These are phyloP conservation scores for Aspergillus incahuasiensis DNA, from an alignment of 495 filamentous ascomycete species.

Conservation along the genomic window DNA sequence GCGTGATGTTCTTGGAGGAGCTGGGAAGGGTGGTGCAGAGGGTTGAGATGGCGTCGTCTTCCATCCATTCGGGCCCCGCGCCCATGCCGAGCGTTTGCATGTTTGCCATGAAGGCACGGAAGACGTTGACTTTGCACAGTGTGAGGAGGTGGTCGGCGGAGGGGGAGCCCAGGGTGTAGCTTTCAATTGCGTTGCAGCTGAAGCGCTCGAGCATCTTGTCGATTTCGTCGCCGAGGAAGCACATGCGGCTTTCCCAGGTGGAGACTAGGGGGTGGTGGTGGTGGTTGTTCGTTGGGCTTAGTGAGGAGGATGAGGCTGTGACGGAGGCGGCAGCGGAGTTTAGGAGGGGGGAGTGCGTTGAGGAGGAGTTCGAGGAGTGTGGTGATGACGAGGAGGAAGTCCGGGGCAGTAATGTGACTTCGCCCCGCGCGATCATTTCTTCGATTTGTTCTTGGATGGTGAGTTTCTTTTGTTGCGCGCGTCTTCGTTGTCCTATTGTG, in stretches of 20 bases:
- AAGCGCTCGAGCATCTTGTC: conserved; percentile 20
- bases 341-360: not conserved
- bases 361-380: not conserved
- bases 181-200: conserved; percentile 26
- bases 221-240: conserved; percentile 2
- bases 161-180: conserved; percentile 28
- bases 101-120: conserved; percentile 31
- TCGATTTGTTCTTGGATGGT: conserved; percentile 1
- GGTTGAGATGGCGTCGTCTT: conserved; percentile 30
- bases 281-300: not conserved
- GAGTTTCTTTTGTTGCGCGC: conserved; percentile 4
- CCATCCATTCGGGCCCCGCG: conserved; percentile 20
- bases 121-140: conserved; percentile 40
- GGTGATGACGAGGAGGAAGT: not conserved
- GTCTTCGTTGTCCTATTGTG: conserved; percentile 21
- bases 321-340: not conserved
- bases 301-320: not conserved
- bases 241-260: not conserved
- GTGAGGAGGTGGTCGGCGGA: conserved; percentile 39
- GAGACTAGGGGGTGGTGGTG: not conserved
- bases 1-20: no score
- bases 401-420: not conserved
- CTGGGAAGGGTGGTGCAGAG: no score
- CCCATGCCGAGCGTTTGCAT: conserved; percentile 21
- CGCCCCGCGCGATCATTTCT: conserved; percentile 6